Percentiles rank a stretch among this genome's conserved stretches.
Evolutionary conservation across 1,284 basidiomycete species (phyloP).

Genomic region (Rhodotorula sp.): DNA sequence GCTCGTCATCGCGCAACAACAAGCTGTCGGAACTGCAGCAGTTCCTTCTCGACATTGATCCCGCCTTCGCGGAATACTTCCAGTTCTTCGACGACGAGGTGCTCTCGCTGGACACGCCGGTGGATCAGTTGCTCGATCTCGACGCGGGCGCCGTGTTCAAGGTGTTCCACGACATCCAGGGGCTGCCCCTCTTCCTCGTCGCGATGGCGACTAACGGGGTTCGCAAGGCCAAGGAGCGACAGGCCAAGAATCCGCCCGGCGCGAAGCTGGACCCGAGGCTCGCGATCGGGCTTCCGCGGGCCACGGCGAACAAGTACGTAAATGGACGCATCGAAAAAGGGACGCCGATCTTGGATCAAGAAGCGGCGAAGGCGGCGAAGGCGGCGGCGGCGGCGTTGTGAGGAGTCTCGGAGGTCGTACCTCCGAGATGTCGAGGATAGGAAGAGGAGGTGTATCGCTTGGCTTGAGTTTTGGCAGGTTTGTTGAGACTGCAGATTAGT

Average conservation of each 20-base stretch:
- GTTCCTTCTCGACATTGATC: constrained; percentile 12
- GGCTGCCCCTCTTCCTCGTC: not conserved
- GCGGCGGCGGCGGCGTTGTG: too few species aligned
- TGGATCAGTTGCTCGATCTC: constrained; percentile 13
- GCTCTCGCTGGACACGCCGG: not conserved
- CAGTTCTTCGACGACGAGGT: not conserved
- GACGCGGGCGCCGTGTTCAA: constrained; percentile 3
- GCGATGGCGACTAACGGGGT: constrained; percentile 16
- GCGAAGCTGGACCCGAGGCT: not conserved
- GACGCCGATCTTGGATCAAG: not conserved
- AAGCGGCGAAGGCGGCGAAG: not conserved
- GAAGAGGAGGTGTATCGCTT: too few species aligned
- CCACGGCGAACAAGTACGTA: not conserved
- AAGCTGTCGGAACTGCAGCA: not conserved
- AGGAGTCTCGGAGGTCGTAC: too few species aligned
- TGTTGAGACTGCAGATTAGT: not conserved
- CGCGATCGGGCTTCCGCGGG: constrained; percentile 10
- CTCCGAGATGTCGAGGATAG: too few species aligned
- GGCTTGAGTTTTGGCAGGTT: too few species aligned
- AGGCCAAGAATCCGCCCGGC: too few species aligned
- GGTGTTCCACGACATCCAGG: constrained; percentile 6
- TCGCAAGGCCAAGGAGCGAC: constrained; percentile 8
- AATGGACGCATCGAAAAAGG: not conserved
- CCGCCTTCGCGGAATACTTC: constrained; percentile 5
- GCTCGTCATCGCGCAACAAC: not conserved